Base-by-base conservation (phyloP, 768 basidiomycete species). In the Bullera alba region DNA sequence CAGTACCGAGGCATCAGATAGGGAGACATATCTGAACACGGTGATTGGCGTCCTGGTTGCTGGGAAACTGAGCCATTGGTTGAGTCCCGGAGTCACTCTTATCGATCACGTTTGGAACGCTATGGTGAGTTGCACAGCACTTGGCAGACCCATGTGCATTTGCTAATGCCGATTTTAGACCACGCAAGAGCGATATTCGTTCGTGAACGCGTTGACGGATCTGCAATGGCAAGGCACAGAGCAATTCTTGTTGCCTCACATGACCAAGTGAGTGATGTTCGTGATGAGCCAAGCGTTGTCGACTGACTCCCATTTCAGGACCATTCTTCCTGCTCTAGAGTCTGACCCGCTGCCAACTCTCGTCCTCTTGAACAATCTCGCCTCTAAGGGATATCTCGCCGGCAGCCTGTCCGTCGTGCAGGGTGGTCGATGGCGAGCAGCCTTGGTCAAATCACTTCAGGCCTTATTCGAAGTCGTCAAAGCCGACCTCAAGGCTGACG, bases 231-330 rank as follows among this genome's bases (percentile, higher is more conserved):
- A 54, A 23, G 70, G 69, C 5, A 53, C 69, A 32, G 71, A 72
- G 48, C 71, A 72, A 35, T 72, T 72, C 59, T 32, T 72, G 5
- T 47, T 72, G 5, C 57, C 67, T 10, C 67, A 69, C 34, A 47
- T 72, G 17, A 65, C 63, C 3, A 61, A 58, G 64, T 67, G 29
- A 53, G 63, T 50, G 6, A 12, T 42, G n/a, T n/a, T 12, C 3
- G 38, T 22, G 26, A n/a, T 21, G 12, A 21, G 6, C 17, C 35
- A n/a, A 15, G 30, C 4, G 21, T 19, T 10, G 17, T 7, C 21
- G 5, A 19, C 43, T 36, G 37, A 46, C 43, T 4, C 32, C 19
- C 16, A 28, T 14, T n/a, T 39, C 53, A 65, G 61, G 41, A 53
- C 55, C 17, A 50, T 51, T 19, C 35, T 58, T 1, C 53, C 56